Percentiles rank a stretch among this genome's conserved stretches.
phyloP scores from a whole-genome alignment of 2,329 filamentous ascomycete species.

The Elsinoe arachidis region DNA sequence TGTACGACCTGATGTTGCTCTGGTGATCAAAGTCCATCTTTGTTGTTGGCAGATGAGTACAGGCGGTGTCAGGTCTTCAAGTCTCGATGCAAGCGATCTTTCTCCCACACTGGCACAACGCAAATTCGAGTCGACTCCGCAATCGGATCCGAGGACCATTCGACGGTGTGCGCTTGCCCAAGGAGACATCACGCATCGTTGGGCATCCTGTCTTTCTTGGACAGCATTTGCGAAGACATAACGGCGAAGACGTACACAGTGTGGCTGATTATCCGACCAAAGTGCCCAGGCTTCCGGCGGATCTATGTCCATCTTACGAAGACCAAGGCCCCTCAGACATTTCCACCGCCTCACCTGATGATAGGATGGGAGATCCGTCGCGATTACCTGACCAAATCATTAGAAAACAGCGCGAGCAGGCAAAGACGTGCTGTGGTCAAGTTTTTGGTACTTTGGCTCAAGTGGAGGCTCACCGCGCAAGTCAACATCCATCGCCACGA shows the following conservation, averaged over 20 bases:
- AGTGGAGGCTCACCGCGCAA: not conserved
- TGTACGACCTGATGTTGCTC: slow-evolving; percentile 1
- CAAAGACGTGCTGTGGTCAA: not conserved
- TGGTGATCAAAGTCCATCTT: not conserved
- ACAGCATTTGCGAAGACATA: not conserved
- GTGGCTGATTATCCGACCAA: not conserved
- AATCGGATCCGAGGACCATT: not conserved
- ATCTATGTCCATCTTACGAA: not conserved
- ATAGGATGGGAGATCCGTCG: not conserved
- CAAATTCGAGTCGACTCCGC: not conserved
- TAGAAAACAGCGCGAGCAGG: not conserved
- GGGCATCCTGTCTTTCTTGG: not conserved
- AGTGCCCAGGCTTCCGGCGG: not conserved
- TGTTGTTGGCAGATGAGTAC: not conserved
- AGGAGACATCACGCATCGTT: not conserved
- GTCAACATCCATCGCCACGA: not conserved
- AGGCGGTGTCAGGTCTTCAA: not conserved
- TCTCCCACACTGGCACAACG: not conserved
- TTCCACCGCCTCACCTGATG: not conserved
- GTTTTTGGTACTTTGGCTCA: not conserved
- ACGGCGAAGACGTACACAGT: not conserved
- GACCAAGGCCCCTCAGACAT: not conserved
- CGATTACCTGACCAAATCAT: not conserved
- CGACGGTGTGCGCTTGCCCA: not conserved
- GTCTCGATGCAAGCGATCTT: not conserved